Conservation (phyloP, 2,329 filamentous ascomycete genomes). For the Talaromyces sp. region DNA sequence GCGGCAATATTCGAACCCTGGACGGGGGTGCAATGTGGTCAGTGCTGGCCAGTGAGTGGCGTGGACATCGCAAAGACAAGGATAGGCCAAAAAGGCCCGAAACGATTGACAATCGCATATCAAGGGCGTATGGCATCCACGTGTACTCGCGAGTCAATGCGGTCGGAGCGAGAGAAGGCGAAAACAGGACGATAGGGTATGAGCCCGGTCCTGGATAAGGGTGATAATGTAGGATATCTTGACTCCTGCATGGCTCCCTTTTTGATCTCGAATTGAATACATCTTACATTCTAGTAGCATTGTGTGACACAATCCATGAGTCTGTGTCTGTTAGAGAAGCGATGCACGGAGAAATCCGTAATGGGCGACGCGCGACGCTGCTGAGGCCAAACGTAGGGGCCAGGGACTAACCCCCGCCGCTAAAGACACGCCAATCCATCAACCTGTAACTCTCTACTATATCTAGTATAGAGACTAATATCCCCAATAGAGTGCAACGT, state of each 20-base stretch:
- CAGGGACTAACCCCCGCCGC: not conserved
- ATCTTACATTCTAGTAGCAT: not conserved
- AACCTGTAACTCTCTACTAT: not conserved
- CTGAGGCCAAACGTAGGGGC: not conserved
- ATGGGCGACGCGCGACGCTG: not conserved
- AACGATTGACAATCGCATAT: not conserved
- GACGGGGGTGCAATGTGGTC: not conserved
- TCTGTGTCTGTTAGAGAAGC: not conserved
- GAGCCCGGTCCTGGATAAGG: not conserved
- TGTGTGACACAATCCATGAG: not conserved
- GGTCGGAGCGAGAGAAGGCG: not conserved
- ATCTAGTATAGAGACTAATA: not conserved
- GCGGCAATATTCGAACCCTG: not conserved
- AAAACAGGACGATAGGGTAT: not conserved
- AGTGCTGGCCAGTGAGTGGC: not conserved
- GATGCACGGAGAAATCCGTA: not conserved
- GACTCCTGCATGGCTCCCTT: not conserved
- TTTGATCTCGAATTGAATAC: not conserved
- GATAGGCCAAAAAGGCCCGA: not conserved
- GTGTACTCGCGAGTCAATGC: constrained; percentile 7
- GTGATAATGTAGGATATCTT: not conserved
- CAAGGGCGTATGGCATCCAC: constrained; percentile 12
- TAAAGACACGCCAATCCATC: not conserved
- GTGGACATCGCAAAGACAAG: not conserved
- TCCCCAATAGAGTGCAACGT: not conserved